Evolutionary conservation across 208 protist genomes (phyloP), one percentile per base, ranked within the genome.

Genomic region (Trypanosomatidae sp.): DNA sequence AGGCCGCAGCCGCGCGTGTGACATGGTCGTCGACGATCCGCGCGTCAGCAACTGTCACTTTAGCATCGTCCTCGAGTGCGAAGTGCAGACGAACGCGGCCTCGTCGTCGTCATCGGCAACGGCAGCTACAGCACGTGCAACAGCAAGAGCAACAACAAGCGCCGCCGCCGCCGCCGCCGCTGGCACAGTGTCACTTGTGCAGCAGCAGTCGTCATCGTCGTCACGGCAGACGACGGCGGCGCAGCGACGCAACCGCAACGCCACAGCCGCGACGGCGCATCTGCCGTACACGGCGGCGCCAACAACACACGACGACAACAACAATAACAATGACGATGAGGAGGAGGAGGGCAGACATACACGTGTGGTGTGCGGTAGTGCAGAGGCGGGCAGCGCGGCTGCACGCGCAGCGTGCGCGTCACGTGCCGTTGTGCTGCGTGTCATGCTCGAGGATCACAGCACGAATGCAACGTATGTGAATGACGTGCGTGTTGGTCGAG

Each of bases 401-500:
- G n/a, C n/a, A n/a, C n/a, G n/a, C n/a, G n/a, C n/a, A n/a, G n/a
- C n/a, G n/a, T n/a, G n/a, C n/a, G n/a, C n/a, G n/a, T n/a, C n/a
- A n/a, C 30, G n/a, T n/a, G n/a, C 11, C 11, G n/a, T 35, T n/a
- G 30, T 35, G n/a, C 11, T 35, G 30, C 30, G 63, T 23, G 69
- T 87, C 1, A 43, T 75, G 13, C 44, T 88, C 18, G 64, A 59
- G 2, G 79, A 88, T 42, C 43, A 60, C 28, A 88, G 79, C 53
- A 61, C 59, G 8, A 88, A 88, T 38, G 79, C 73, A 3, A 88
- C 79, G 23, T 88, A 71, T 53, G 68, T 88, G 23, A 88, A 88
- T 57, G 71, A 77, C 43, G 53, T 60, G 11, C 48, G 58, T 10
- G 61, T 88, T 4, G 71, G 74, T 6, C 61, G 48, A 16, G 68